Percentiles rank a stretch among this genome's conserved stretches.
Conservation (phyloP, 257 asterid genomes). For the Apocynum venetum region DNA sequence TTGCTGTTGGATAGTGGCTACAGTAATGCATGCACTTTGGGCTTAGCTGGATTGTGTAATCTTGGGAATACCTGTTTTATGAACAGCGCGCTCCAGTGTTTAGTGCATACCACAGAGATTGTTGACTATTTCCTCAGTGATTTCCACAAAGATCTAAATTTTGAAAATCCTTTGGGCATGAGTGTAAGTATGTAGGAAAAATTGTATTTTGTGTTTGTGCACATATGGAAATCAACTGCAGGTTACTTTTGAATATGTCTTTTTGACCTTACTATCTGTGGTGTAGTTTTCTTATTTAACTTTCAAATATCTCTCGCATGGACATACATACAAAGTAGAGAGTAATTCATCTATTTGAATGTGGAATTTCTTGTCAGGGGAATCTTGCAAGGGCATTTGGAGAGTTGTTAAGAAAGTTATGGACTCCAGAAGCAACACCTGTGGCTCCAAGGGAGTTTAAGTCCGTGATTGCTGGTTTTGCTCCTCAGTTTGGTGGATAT, state of each 20-base stretch:
- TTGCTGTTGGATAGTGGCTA: slow-evolving; percentile 18
- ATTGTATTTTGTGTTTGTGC: slow-evolving; percentile 7
- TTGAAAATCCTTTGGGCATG: slow-evolving; percentile 62
- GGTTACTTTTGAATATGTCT: neutral
- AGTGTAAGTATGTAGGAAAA: slow-evolving; percentile 35
- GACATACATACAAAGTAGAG: neutral
- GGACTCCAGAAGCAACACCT: slow-evolving; percentile 56
- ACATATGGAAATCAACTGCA: neutral
- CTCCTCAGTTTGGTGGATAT: slow-evolving; percentile 64
- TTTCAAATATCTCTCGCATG: neutral
- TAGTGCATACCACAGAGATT: slow-evolving; percentile 46
- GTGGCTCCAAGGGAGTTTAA: slow-evolving; percentile 53
- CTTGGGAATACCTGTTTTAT: slow-evolving; percentile 34
- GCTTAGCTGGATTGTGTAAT: slow-evolving; percentile 49
- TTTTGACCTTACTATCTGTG: neutral
- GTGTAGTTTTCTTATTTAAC: neutral
- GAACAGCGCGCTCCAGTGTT: slow-evolving; percentile 34
- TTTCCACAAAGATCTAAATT: slow-evolving; percentile 59
- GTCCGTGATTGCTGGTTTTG: slow-evolving; percentile 51
- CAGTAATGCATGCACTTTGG: slow-evolving; percentile 28
- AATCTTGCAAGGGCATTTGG: slow-evolving; percentile 72
- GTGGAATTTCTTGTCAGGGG: slow-evolving; percentile 42
- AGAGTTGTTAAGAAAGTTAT: slow-evolving; percentile 57
- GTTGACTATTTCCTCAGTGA: slow-evolving; percentile 71
- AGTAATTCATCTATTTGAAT: slow-evolving; percentile 14